phyloP scores from a whole-genome alignment of 2,329 filamentous ascomycete species.

The Biscogniauxia sp. region DNA sequence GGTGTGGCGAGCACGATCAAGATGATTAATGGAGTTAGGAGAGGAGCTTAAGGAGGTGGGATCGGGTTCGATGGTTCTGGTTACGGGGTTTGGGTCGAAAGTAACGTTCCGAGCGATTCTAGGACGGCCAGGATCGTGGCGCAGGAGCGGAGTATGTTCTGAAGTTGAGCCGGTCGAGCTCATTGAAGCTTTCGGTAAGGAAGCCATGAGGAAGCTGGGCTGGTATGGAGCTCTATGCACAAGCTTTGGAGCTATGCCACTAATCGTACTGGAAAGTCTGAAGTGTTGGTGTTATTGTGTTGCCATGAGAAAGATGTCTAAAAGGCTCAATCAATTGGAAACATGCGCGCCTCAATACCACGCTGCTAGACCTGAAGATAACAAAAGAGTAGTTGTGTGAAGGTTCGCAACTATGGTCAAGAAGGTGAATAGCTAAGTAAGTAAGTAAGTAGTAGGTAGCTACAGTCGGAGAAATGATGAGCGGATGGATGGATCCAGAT shows the following conservation, averaged over 20 bases:
- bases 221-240: slow-evolving; percentile 1
- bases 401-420: background rate
- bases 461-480: no score
- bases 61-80: slow-evolving; percentile 58
- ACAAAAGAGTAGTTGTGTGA: background rate
- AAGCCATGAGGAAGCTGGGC: slow-evolving; percentile 23
- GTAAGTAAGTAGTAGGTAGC: background rate
- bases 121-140: slow-evolving; percentile 35
- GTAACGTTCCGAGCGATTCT: slow-evolving; percentile 65
- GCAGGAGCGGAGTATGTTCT: slow-evolving; percentile 33
- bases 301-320: slow-evolving; percentile 13
- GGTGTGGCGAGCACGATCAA: slow-evolving; percentile 33
- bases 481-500: background rate
- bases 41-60: slow-evolving; percentile 32
- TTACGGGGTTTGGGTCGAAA: slow-evolving; percentile 69
- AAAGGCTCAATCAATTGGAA: slow-evolving; percentile 1
- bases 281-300: slow-evolving; percentile 12
- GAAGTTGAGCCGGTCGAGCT: slow-evolving; percentile 19
- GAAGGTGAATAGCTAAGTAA: background rate
- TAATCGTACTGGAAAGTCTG: slow-evolving; percentile 3
- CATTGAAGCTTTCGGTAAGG: slow-evolving; percentile 22
- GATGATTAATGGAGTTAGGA: slow-evolving; percentile 29
- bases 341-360: background rate
- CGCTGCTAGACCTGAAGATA: background rate
- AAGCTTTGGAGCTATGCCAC: slow-evolving; percentile 4